Percentiles rank a stretch among this genome's conserved stretches.
Evolutionary conservation across 108 stramenopile genomes (phyloP).

Genomic region (Licmophora abbreviata): DNA sequence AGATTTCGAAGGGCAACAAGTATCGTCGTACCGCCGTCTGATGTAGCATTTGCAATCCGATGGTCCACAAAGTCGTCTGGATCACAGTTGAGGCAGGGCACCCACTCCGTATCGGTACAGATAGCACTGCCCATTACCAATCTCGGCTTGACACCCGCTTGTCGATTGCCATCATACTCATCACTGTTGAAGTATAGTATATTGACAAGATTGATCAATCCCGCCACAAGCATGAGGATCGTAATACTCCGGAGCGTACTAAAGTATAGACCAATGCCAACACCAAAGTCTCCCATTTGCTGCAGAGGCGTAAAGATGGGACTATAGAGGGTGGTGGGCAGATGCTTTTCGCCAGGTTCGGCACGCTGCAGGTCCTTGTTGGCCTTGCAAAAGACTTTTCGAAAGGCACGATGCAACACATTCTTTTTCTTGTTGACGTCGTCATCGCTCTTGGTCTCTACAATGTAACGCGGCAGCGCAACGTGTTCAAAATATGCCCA

Average conservation of each 20-base stretch:
- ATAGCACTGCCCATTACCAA: constrained; percentile 24
- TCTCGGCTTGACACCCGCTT: constrained; percentile 19
- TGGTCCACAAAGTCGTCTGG: constrained; percentile 16
- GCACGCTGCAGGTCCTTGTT: constrained; percentile 45
- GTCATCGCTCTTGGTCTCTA: constrained; percentile 8
- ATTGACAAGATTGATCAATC: constrained; percentile 11
- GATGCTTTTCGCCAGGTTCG: constrained; percentile 54
- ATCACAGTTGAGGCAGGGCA: constrained; percentile 35
- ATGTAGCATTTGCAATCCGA: constrained; percentile 17
- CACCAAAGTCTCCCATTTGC: constrained; percentile 17
- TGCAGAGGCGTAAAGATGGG: constrained; percentile 49
- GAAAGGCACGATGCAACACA: constrained; percentile 7
- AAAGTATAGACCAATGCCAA: constrained; percentile 16
- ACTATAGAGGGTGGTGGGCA: constrained; percentile 53
- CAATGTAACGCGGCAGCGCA: constrained; percentile 54
- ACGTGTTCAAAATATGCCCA: constrained; percentile 90
- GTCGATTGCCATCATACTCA: constrained; percentile 11
- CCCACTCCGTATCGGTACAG: constrained; percentile 57
- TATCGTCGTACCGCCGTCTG: constrained; percentile 12
- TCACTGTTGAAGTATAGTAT: constrained; percentile 4
- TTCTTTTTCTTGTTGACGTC: not conserved
- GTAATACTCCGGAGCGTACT: constrained; percentile 3
- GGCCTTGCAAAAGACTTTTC: constrained; percentile 15
- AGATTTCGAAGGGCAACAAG: constrained; percentile 54
- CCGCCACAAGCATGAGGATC: constrained; percentile 8